Evolutionary conservation across 371 early-diverging fungal species (phyloP), one percentile per base, ranked within the genome.

Genomic region (Mortierella sp.): DNA sequence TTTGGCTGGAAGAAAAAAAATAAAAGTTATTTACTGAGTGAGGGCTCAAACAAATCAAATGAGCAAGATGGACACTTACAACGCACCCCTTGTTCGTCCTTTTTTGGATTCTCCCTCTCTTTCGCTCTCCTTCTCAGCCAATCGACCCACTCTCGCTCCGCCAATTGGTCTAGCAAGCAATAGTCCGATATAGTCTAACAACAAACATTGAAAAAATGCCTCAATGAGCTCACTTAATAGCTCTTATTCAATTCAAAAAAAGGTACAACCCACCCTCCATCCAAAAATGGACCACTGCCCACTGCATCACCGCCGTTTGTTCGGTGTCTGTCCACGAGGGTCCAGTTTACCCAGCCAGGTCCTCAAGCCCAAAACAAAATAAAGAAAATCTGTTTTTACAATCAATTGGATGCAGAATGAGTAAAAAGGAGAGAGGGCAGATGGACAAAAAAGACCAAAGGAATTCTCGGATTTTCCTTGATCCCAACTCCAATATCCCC

Each of bases 131-230:
- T 34, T 45, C 37, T 43, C 34, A 29, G 24, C 50, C 39, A 47
- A 48, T 50, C 68, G 68, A 31, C 47, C 45, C 66, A 66, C 31
- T 66, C 19, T 26, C 45, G 31, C 58, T 31, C 31, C 58, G 58
- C 7, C 29, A 31, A 58, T 58, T 58, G 58, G 58, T 58, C 58
- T 58, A 34, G 16, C 58, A 29, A 14, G 34, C 31, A 24, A 29
- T 26, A 10, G 11, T 14, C 9, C n/a, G 19, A 53, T n/a, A 48
- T n/a, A n/a, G n/a, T n/a, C n/a, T n/a, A 48, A 48, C n/a, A 53
- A 53, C 1, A 6, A n/a, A 52, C 11, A 11, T 5, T 31, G 34
- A 58, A 58, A 58, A 58, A 58, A 58, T 58, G 34, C 58, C 58
- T 58, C 58, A 58, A 58, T 58, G 58, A 58, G 58, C 58, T 58